Conservation (phyloP, 164 flowering plant genomes). For the Aristolochia contorta region DNA sequence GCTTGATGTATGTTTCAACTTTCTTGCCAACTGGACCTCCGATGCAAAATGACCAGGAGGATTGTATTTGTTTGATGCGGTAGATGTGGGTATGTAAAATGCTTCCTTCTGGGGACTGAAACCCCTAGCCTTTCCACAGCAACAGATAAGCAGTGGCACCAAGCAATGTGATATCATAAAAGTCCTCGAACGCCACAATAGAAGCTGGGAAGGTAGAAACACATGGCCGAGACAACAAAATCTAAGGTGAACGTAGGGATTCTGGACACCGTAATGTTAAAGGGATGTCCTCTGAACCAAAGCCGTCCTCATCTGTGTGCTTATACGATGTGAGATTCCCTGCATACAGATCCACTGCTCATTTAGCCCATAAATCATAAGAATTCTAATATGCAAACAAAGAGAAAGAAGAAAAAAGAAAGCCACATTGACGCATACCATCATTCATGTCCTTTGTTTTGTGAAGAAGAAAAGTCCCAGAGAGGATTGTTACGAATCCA, state of each 20-base stretch:
- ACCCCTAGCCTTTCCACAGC: not conserved
- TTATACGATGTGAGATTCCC: constrained; percentile 13
- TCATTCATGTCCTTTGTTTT: constrained; percentile 65
- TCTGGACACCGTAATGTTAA: constrained; percentile 27
- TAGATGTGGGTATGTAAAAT: not conserved
- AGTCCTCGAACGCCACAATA: not conserved
- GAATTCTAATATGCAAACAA: not conserved
- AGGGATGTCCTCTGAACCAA: constrained; percentile 31
- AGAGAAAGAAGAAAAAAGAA: not conserved
- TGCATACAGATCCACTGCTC: not conserved
- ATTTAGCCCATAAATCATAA: not conserved
- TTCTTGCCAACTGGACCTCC: not conserved
- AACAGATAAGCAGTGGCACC: not conserved
- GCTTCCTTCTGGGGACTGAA: not conserved
- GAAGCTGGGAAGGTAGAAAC: not conserved
- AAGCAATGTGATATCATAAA: not conserved
- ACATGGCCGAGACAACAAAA: not conserved
- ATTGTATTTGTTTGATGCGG: not conserved
- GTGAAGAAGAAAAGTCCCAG: constrained; percentile 77
- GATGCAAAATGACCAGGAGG: not conserved
- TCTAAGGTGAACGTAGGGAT: constrained; percentile 11
- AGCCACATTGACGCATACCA: constrained; percentile 12
- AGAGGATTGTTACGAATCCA: constrained; percentile 67
- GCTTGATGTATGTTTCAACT: not conserved
- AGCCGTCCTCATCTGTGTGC: constrained; percentile 31